Base-by-base conservation (phyloP, 2,329 filamentous ascomycete genomes). In the Colletotrichum cuscutae region DNA sequence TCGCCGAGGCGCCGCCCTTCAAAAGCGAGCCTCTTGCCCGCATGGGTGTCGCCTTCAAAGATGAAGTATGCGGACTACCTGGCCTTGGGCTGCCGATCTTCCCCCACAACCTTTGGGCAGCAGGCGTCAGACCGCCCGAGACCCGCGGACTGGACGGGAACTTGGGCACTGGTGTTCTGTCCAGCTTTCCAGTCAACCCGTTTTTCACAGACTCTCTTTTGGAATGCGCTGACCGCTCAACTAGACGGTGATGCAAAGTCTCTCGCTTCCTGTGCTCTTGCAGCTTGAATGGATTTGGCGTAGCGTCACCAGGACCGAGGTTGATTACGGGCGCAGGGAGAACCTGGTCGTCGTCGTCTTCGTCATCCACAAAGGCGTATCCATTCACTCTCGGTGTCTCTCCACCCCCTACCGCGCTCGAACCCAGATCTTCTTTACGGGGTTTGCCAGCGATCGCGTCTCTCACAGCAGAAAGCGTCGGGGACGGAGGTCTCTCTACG, bases 341-440 rank as follows among this genome's bases (percentile, higher is more conserved):
- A 5, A 67, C n/a, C 8, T 81, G 78, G 1, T 85, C 84, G 19
- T 87, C 87, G 0, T 89, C 89, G 53, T 89, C 87, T 61, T 93
- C 93, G 69, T 97, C 95, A 76, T 98, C 95, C 46, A 99, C 95
- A 82, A 98, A 98, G 0, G 95, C 90, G 81, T 98, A 99, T 1
- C 97, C 97, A 75, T 97, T 97, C 0, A 98, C 94, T 2, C 94
- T 89, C 0, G 96, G 97, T 0, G 96, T 98, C 81, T 97, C 95
- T 71, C 88, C 89, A 19, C 92, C 93, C 1, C 86, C 86, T 11
- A 85, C 81, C 5, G 82, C 85, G 6, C 78, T 84, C 0, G 89
- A 89, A 76, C 94, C 91, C 13, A 90, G 90, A 28, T 92, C 89
- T 9, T 87, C 88, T 2, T 87, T 84, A 9, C 90, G 89, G 5